Conservation (phyloP, 2,329 filamentous ascomycete genomes). For the Camptophora hylomeconis region DNA sequence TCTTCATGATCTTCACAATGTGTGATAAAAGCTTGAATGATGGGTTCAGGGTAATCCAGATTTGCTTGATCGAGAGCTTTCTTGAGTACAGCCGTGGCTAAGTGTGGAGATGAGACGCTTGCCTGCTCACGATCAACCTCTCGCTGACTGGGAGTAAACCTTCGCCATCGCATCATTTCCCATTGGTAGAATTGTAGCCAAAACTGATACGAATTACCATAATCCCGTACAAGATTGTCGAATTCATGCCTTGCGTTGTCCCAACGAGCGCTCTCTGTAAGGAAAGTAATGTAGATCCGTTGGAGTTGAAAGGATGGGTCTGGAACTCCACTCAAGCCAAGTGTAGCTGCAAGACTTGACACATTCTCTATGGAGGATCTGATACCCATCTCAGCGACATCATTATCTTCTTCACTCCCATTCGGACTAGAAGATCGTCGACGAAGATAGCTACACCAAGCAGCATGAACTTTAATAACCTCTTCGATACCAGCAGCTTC, state of each 20-base stretch:
- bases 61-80: slow-evolving; percentile 48
- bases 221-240: slow-evolving; percentile 55
- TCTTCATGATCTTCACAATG: slow-evolving; percentile 81
- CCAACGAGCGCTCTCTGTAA: slow-evolving; percentile 68
- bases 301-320: slow-evolving; percentile 83
- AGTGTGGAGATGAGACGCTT: slow-evolving; percentile 51
- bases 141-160: slow-evolving; percentile 39
- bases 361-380: slow-evolving; percentile 77
- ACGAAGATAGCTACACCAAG: slow-evolving; percentile 90
- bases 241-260: slow-evolving; percentile 67
- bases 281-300: slow-evolving; percentile 80
- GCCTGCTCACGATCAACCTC: slow-evolving; percentile 39
- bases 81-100: slow-evolving; percentile 64
- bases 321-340: slow-evolving; percentile 62
- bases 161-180: slow-evolving; percentile 66
- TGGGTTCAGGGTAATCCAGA: slow-evolving; percentile 37
- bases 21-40: slow-evolving; percentile 32
- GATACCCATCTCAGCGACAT: slow-evolving; percentile 83
- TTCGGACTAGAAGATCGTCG: slow-evolving; percentile 65
- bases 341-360: slow-evolving; percentile 59
- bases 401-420: slow-evolving; percentile 67
- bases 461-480: slow-evolving; percentile 78
- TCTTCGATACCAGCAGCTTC: slow-evolving; percentile 78
- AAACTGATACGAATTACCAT: slow-evolving; percentile 75
- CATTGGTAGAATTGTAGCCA: slow-evolving; percentile 88